Evolutionary conservation across 78 protist genomes (phyloP), one percentile per base, ranked within the genome.

Genomic region (Dictyostelium firmibasis): DNA sequence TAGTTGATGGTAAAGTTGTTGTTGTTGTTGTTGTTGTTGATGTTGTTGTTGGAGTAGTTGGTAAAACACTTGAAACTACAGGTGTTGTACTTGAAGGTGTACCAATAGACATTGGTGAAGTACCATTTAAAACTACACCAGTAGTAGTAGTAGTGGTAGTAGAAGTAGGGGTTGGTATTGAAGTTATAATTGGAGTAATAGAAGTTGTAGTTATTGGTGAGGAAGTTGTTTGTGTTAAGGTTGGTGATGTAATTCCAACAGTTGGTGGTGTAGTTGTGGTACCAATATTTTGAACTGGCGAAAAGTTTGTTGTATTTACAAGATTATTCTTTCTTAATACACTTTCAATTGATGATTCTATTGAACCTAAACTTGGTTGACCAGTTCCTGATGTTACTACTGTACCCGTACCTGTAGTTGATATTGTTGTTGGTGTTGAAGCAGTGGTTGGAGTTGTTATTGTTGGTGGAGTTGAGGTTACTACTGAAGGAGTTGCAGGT

Each of bases 221-320:
- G 11, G 77, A 69, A 25, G 38, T 14, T 27, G 31, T 11, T 27
- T n/a, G 31, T 0, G 25, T 69, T n/a, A 69, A 8, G 11, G 36
- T 69, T 27, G 33, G 33, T 31, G 77, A 29, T 10, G 35, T 31
- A 33, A 25, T 31, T 25, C 36, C 36, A 35, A 36, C 23, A 76
- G 38, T 29, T 88, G 94, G 81, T 31, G 86, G 79, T 44, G 94
- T 88, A 23, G 81, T 14, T 6, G 86, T 60, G n/a, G n/a, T n/a
- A 44, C 50, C 72, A 20, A 47, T 78, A 38, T 69, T 78, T n/a
- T 18, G 27, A 31, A 79, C 38, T 8, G 92, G 92, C 53, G 92
- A 64, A 47, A 38, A 76, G 14, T 31, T 57, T 33, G 35, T 53
- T 38, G 43, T 13, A 35, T 31, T 38, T 5, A 87, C 29, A 25